Percentiles rank a stretch among this genome's conserved stretches.
These are phyloP conservation scores for Arthrinium phaeospermum DNA, from an alignment of 2,329 filamentous ascomycete species.

Conservation along the genomic window DNA sequence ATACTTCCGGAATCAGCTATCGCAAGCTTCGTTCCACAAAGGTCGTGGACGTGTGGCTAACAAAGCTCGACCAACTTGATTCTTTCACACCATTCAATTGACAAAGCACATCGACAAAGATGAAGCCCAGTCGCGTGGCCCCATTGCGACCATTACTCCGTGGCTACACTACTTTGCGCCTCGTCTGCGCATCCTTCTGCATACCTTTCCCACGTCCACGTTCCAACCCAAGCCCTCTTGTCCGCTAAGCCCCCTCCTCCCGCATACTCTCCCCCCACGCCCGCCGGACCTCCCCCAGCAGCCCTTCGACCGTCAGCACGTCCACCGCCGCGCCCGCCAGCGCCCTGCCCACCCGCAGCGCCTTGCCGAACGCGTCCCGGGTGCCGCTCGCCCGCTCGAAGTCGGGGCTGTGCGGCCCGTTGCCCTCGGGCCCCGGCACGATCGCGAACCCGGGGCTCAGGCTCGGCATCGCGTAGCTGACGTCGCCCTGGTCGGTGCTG, in stretches of 20 bases:
- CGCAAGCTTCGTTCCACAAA: too few relatives aligned
- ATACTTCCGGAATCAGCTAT: too few relatives aligned
- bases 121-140: too few relatives aligned
- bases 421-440: slow-evolving; percentile 48
- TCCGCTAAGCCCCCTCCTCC: slow-evolving; percentile 13
- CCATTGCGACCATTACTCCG: too few relatives aligned
- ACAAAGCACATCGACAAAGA: too few relatives aligned
- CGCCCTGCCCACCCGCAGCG: slow-evolving; percentile 53
- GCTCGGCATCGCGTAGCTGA: slow-evolving; percentile 63
- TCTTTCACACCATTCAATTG: too few relatives aligned
- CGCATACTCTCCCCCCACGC: slow-evolving; percentile 43
- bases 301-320: slow-evolving; percentile 47
- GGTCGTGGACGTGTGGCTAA: too few relatives aligned
- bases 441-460: slow-evolving; percentile 59
- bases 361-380: slow-evolving; percentile 50
- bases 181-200: too few relatives aligned
- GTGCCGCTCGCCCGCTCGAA: slow-evolving; percentile 59
- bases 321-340: slow-evolving; percentile 55
- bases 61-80: too few relatives aligned
- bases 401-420: slow-evolving; percentile 57
- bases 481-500: slow-evolving; percentile 64
- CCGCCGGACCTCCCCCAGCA: slow-evolving; percentile 49
- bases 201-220: background rate
- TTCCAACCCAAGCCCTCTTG: too few relatives aligned
- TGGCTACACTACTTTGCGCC: too few relatives aligned